Percentiles rank a stretch among this genome's conserved stretches.
Conservation (phyloP, 139 green algal genomes). For the Micromonas commoda region DNA sequence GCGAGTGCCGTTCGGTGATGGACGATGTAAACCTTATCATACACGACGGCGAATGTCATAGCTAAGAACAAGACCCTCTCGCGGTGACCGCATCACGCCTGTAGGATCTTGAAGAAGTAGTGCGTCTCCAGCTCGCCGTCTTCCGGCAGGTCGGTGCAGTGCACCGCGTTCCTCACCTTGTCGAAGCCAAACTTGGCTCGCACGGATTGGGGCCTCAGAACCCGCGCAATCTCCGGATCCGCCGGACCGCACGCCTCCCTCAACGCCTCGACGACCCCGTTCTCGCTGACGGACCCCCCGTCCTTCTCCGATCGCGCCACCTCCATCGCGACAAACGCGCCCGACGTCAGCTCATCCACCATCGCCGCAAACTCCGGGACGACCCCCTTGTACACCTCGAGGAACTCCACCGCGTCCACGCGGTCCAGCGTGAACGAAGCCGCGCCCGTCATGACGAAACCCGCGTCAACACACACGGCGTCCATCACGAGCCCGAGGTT, state of each 20-base stretch:
- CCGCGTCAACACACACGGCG: conserved; percentile 32
- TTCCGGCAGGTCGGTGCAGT: conserved; percentile 74
- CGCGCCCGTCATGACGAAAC: conserved; percentile 53
- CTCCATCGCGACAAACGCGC: conserved; percentile 26
- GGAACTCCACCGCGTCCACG: conserved; percentile 50
- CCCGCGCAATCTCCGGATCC: conserved; percentile 67
- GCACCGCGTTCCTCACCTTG: conserved; percentile 63
- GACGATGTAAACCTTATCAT: not conserved
- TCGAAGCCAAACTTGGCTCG: conserved; percentile 60
- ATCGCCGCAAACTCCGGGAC: conserved; percentile 63
- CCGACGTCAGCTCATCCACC: conserved; percentile 58
- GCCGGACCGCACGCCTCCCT: conserved; percentile 47
- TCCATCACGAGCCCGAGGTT: conserved; percentile 36
- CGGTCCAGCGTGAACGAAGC: conserved; percentile 53
- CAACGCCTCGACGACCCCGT: conserved; percentile 33
- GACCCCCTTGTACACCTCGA: conserved; percentile 69
- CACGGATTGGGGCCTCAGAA: conserved; percentile 58
- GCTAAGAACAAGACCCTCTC: not conserved
- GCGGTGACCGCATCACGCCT: not conserved
- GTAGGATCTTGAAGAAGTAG: conserved; percentile 54
- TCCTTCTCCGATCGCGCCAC: conserved; percentile 33
- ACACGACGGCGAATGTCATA: too few relatives aligned
- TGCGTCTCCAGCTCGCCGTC: conserved; percentile 62
- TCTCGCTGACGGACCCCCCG: conserved; percentile 7
- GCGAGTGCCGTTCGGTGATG: not conserved